phyloP scores from a whole-genome alignment of 148 eudicot genomes.

The Vaccinium darrowii region DNA sequence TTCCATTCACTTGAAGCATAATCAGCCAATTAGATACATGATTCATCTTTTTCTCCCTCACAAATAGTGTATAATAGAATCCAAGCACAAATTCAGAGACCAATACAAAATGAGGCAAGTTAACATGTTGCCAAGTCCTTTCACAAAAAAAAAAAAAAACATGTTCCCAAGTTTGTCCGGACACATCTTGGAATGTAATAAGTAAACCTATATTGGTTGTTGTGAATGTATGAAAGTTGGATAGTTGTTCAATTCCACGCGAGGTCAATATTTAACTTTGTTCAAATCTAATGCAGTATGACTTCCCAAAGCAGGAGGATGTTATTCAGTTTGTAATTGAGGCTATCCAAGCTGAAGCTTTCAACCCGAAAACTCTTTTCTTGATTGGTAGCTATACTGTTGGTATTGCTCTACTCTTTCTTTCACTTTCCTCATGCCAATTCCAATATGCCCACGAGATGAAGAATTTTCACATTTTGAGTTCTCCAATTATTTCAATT shows the following conservation, averaged over 20 bases:
- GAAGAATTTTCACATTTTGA: neutral
- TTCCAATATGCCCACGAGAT: neutral
- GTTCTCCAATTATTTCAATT: conserved; percentile 1
- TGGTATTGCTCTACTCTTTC: conserved; percentile 46
- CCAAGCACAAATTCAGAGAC: neutral
- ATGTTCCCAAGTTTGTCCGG: neutral
- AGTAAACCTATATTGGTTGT: neutral
- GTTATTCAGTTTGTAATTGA: conserved; percentile 91
- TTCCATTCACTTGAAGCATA: neutral
- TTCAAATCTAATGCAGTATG: conserved; percentile 62
- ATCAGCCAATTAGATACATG: neutral
- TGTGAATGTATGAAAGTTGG: neutral
- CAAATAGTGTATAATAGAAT: neutral
- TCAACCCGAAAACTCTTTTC: conserved; percentile 85
- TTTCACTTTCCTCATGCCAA: neutral
- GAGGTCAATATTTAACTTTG: conserved; percentile 2
- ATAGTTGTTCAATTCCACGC: neutral
- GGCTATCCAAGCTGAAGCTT: conserved; percentile 95
- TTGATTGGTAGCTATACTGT: conserved; percentile 93
- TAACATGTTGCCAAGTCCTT: neutral
- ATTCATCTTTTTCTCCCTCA: neutral
- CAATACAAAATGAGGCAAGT: neutral
- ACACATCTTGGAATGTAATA: neutral
- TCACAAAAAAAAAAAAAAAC: too few species aligned
- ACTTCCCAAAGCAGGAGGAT: conserved; percentile 92